These are phyloP conservation scores for Sonneratia alba DNA, from an alignment of 345 rosid species.

Conservation along the genomic window DNA sequence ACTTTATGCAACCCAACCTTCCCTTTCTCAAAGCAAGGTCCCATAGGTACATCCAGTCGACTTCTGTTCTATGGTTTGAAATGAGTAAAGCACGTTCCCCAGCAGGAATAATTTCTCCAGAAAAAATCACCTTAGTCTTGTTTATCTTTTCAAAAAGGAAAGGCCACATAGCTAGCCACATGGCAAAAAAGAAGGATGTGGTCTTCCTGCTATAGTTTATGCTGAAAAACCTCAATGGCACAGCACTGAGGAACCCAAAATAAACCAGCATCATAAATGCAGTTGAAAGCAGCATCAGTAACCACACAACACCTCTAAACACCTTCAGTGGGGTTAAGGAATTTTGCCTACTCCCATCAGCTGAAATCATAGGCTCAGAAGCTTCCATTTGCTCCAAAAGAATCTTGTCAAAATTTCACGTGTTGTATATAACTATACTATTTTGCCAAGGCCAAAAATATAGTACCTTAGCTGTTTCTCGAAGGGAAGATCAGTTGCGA, in stretches of 20 bases:
- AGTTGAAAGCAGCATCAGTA: slow-evolving; percentile 49
- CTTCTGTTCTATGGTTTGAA: slow-evolving; percentile 21
- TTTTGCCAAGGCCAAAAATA: neutral
- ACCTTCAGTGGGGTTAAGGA: slow-evolving; percentile 39
- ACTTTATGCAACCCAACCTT: slow-evolving; percentile 13
- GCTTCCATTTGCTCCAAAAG: slow-evolving; percentile 10
- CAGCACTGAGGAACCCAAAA: slow-evolving; percentile 54
- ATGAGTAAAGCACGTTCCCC: slow-evolving; percentile 61
- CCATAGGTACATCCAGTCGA: slow-evolving; percentile 26
- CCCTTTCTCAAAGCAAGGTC: slow-evolving; percentile 27
- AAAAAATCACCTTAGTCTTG: slow-evolving; percentile 64
- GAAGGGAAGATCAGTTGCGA: neutral
- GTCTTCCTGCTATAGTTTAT: slow-evolving; percentile 60
- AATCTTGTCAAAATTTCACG: neutral
- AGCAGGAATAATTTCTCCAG: slow-evolving; percentile 62
- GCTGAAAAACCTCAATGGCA: slow-evolving; percentile 58
- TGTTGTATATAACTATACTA: neutral
- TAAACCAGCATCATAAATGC: slow-evolving; percentile 77
- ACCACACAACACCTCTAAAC: slow-evolving; percentile 58
- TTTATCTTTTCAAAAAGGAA: slow-evolving; percentile 77
- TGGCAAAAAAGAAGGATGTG: slow-evolving; percentile 54
- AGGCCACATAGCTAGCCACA: slow-evolving; percentile 93
- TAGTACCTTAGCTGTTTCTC: neutral
- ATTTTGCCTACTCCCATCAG: slow-evolving; percentile 18
- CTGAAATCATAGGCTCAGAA: slow-evolving; percentile 10